These are phyloP conservation scores for Flammula alnicola DNA, from an alignment of 1,284 basidiomycete genomes.

Conservation along the genomic window DNA sequence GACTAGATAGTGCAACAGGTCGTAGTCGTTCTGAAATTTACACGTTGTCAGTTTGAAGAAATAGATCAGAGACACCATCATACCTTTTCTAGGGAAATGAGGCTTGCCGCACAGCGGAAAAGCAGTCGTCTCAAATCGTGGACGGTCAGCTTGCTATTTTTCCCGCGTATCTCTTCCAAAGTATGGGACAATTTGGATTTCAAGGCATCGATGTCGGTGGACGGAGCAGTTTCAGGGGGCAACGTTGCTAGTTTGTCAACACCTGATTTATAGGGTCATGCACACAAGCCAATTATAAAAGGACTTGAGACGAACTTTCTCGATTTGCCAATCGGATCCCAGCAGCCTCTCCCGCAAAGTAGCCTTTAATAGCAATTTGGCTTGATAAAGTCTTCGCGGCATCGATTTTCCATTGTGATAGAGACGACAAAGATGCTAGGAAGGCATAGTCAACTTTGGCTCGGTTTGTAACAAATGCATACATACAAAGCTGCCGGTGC, in stretches of 20 bases:
- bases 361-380: conserved; percentile 85
- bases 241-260: conserved; percentile 63
- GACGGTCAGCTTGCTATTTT: conserved; percentile 73
- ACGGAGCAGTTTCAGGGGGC: conserved; percentile 60
- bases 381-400: conserved; percentile 77
- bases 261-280: conserved; percentile 35
- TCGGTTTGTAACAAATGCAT: background rate
- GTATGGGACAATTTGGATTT: conserved; percentile 74
- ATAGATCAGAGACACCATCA: conserved; percentile 13
- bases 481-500: conserved; percentile 78
- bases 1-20: conserved; percentile 88
- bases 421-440: conserved; percentile 62
- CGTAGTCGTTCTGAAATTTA: conserved; percentile 73
- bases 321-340: conserved; percentile 73
- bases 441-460: conserved; percentile 4
- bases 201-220: conserved; percentile 65
- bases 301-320: conserved; percentile 46
- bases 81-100: conserved; percentile 76
- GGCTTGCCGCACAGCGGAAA: conserved; percentile 84
- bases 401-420: conserved; percentile 71
- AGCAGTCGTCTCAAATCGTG: conserved; percentile 86
- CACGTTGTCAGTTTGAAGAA: background rate
- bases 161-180: conserved; percentile 70
- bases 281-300: background rate
- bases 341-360: conserved; percentile 85